Evolutionary conservation across 345 rosid species (phyloP).

Genomic region (Pseudoturritis turrita): DNA sequence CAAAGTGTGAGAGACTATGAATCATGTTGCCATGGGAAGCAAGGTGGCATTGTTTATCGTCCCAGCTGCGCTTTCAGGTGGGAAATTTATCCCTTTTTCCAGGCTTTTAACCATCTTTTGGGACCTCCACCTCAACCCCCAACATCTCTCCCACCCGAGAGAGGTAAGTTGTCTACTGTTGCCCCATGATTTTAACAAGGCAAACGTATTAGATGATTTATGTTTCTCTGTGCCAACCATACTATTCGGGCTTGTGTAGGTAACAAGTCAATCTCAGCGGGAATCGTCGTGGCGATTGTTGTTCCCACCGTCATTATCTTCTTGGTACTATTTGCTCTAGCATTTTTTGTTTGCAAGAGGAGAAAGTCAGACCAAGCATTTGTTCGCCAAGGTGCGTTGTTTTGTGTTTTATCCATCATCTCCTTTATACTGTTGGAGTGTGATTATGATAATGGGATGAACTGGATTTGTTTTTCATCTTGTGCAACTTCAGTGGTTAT

Average conservation of each 20-base stretch:
- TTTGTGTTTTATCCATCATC: background rate
- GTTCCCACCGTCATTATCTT: background rate
- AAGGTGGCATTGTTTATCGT: slow-evolving; percentile 4
- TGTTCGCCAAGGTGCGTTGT: background rate
- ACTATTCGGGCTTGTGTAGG: background rate
- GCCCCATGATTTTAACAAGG: background rate
- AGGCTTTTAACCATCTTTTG: background rate
- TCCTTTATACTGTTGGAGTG: background rate
- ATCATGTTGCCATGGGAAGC: background rate
- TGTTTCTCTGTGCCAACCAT: background rate
- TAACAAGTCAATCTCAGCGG: background rate
- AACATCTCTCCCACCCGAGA: background rate
- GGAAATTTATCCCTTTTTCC: background rate
- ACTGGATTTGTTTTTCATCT: background rate
- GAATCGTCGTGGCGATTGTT: background rate
- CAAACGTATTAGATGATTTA: background rate
- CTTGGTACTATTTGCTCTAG: background rate
- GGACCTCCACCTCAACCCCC: background rate
- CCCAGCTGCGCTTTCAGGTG: slow-evolving; percentile 14
- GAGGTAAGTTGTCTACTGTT: background rate
- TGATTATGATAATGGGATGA: background rate
- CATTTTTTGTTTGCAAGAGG: background rate
- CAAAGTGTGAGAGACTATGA: background rate
- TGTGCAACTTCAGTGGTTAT: too few species aligned
- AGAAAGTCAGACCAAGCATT: background rate